phyloP scores from a whole-genome alignment of 1,139 yeast genomes.

The Candida tropicalis region DNA sequence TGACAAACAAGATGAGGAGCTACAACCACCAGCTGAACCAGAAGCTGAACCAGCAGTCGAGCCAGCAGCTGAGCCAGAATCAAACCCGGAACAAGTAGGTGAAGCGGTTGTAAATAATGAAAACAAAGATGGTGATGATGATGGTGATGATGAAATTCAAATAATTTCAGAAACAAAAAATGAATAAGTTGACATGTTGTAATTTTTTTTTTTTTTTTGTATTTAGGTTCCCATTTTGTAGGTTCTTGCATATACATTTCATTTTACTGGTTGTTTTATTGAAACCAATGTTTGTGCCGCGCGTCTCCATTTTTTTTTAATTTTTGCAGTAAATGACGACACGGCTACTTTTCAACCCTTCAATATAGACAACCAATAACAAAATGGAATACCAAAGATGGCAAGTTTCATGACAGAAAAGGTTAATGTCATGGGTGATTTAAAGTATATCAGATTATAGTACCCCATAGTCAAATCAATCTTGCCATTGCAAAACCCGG shows the following conservation, averaged over 20 bases:
- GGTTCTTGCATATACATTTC: background rate
- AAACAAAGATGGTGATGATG: background rate
- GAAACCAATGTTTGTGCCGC: too few relatives aligned
- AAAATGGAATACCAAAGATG: too few relatives aligned
- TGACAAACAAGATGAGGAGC: background rate
- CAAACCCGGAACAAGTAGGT: background rate
- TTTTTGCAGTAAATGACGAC: too few relatives aligned
- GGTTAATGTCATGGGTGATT: too few relatives aligned
- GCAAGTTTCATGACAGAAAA: too few relatives aligned
- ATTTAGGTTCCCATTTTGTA: too few relatives aligned
- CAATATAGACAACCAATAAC: too few relatives aligned
- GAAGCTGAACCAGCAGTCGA: background rate
- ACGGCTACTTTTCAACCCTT: too few relatives aligned
- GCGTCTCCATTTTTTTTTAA: too few relatives aligned
- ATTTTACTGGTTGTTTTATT: background rate
- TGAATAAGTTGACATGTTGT: background rate
- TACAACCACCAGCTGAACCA: background rate
- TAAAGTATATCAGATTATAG: too few relatives aligned
- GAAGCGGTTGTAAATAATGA: background rate
- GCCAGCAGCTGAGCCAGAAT: background rate
- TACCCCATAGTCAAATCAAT: too few relatives aligned
- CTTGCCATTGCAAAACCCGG: too few relatives aligned
- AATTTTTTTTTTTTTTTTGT: background rate
- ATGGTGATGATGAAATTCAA: conserved; percentile 2
- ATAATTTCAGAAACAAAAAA: background rate